phyloP scores from a whole-genome alignment of 2,329 filamentous ascomycete genomes.

The Malbranchea zuffiana region DNA sequence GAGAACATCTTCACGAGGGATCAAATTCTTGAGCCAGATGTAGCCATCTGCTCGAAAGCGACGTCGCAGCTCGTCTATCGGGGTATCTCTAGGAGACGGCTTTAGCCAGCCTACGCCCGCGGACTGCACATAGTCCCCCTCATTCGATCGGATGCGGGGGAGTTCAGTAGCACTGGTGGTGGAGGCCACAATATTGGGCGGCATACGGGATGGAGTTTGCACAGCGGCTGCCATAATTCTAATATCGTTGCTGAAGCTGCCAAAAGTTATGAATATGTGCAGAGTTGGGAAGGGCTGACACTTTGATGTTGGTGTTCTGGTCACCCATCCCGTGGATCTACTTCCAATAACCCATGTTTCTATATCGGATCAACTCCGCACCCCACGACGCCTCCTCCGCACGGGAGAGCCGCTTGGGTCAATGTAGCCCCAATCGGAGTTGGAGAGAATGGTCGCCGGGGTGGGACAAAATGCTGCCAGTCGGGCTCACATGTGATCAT shows the following conservation, averaged over 20 bases:
- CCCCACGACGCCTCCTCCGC: no score
- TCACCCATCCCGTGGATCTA: no score
- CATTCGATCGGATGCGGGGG: constrained; percentile 9
- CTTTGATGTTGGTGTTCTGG: no score
- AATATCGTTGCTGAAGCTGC: neutral
- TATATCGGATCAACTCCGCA: no score
- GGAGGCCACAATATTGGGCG: neutral
- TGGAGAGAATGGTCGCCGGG: no score
- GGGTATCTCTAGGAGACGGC: constrained; percentile 25
- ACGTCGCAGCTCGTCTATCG: constrained; percentile 30
- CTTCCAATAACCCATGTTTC: no score
- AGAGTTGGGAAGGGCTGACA: no score
- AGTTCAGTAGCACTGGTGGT: neutral
- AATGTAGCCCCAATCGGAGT: no score
- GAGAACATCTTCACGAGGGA: constrained; percentile 36
- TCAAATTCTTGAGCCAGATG: constrained; percentile 33
- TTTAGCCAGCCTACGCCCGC: constrained; percentile 24
- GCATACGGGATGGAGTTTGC: neutral
- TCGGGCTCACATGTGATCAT: no score
- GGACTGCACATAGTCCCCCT: constrained; percentile 11
- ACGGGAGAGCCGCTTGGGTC: no score
- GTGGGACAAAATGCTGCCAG: no score
- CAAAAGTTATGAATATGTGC: neutral
- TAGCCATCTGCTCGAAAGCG: constrained; percentile 33
- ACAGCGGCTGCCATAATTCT: neutral